Base-by-base conservation (phyloP, 768 basidiomycete species). In the Psilocybe azurescens region DNA sequence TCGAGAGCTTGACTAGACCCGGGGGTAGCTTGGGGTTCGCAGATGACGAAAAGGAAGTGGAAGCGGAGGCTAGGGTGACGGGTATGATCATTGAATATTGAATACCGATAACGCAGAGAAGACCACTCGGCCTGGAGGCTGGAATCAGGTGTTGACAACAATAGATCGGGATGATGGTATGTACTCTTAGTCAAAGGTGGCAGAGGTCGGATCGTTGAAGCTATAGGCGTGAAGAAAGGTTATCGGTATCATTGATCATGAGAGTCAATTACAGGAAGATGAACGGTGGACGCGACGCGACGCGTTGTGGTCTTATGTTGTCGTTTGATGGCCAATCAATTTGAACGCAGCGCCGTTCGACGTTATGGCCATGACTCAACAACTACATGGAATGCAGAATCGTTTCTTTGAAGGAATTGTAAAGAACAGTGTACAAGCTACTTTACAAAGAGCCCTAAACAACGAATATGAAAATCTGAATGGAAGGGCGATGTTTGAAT, bases 1-100 rank as follows among this genome's bases (percentile, higher is more conserved):
- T 82, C 14, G 93, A 93, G 47, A 96, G 83, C 59, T 83, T 82
- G 1, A 88, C 89, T 13, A 97, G 79, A 0, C 81, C 77, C 1
- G 88, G 80, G 0, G 90, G 88, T 4, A 93, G 82, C 67, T 83
- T 84, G 3, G 73, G 71, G n/a, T 72, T 74, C 7, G 72, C 52
- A 5, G 52, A 16, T 2, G 52, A 20, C n/a, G 33, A 30, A 4
- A 32, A 51, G 0, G 28, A 30, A 9, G 24, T 65, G 24, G 78
- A 68, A 8, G 79, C 75, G 1, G 79, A 62, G 6, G 75, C 64
- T 55, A 87, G 77, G 32, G 75, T 79, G 58, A 94, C 77, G 18
- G 90, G 84, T 69, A 93, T 86, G 57, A 91, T 83, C 91, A 93
- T 93, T 49, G n/a, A 58, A 18, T 28, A 29, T 29, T 30, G 6